Evolutionary conservation across 2,329 filamentous ascomycete genomes (phyloP).

Genomic region (Phialophora expanda): DNA sequence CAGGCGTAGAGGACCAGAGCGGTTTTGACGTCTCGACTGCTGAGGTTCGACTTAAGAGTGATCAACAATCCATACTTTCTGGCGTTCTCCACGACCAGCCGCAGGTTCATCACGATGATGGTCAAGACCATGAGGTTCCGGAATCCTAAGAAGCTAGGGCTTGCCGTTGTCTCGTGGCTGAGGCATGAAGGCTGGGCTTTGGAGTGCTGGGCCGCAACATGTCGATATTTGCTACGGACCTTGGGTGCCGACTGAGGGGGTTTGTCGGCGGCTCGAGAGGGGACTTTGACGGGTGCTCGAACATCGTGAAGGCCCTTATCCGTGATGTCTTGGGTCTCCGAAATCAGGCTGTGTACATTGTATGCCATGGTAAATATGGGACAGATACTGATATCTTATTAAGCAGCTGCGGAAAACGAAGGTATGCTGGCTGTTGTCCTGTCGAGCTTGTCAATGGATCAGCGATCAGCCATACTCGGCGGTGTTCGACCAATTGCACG

Average conservation of each 20-base stretch:
- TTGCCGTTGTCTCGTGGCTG: constrained; percentile 75
- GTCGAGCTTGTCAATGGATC: constrained; percentile 6
- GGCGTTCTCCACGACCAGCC: constrained; percentile 88
- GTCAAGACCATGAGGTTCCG: constrained; percentile 96
- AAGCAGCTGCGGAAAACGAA: constrained; percentile 2
- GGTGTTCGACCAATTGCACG: constrained; percentile 14
- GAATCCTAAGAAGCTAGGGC: constrained; percentile 90
- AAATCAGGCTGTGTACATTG: constrained; percentile 31
- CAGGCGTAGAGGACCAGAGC: constrained; percentile 80
- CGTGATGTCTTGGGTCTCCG: constrained; percentile 31
- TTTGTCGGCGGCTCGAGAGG: constrained; percentile 17
- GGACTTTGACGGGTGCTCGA: constrained; percentile 28
- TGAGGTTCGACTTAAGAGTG: constrained; percentile 85
- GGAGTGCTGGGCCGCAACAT: constrained; percentile 86
- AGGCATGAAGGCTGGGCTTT: constrained; percentile 75
- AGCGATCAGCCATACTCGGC: constrained; percentile 22
- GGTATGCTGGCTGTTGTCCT: neutral
- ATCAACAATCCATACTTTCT: constrained; percentile 89
- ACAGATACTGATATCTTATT: neutral
- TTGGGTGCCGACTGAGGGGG: constrained; percentile 20
- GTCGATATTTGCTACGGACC: constrained; percentile 72
- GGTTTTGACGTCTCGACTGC: constrained; percentile 74
- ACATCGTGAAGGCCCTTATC: constrained; percentile 22
- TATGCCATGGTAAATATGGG: constrained; percentile 29
- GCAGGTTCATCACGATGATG: constrained; percentile 86